Percentiles rank a stretch among this genome's conserved stretches.
phyloP scores from a whole-genome alignment of 2,329 filamentous ascomycete genomes.

The Aspergillus luchuensis region DNA sequence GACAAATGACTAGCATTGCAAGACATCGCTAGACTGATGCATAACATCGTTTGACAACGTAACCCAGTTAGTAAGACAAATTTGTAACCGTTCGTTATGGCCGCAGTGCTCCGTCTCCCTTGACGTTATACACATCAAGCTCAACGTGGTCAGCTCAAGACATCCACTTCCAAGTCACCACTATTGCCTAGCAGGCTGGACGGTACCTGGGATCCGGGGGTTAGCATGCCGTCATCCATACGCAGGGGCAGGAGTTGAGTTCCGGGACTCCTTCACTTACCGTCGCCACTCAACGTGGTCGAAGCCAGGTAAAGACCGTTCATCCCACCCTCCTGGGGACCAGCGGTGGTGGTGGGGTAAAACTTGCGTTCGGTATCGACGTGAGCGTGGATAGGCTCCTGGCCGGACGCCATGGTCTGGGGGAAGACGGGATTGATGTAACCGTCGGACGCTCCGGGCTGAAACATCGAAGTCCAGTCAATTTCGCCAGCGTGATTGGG shows the following conservation, averaged over 20 bases:
- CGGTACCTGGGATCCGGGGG: slow-evolving; percentile 53
- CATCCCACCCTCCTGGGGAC: slow-evolving; percentile 46
- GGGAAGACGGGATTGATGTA: slow-evolving; percentile 64
- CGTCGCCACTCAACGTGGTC: slow-evolving; percentile 50
- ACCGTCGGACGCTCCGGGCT: slow-evolving; percentile 68
- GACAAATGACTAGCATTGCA: background rate
- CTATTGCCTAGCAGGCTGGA: slow-evolving; percentile 59
- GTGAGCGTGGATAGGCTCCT: slow-evolving; percentile 70
- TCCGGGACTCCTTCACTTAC: slow-evolving; percentile 32
- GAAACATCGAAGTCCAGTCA: slow-evolving; percentile 80
- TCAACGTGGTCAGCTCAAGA: slow-evolving; percentile 68
- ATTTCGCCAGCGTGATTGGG: slow-evolving; percentile 59
- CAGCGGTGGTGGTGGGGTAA: slow-evolving; percentile 51
- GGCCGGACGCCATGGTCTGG: slow-evolving; percentile 68
- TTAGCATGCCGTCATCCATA: background rate
- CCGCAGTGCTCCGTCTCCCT: slow-evolving; percentile 43
- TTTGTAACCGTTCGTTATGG: background rate
- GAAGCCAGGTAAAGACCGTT: slow-evolving; percentile 53
- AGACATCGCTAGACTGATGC: slow-evolving; percentile 5
- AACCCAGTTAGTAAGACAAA: background rate
- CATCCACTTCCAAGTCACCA: slow-evolving; percentile 43
- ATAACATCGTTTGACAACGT: slow-evolving; percentile 10
- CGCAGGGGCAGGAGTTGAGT: too few relatives aligned
- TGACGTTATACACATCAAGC: slow-evolving; percentile 72
- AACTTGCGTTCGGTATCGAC: slow-evolving; percentile 57